A percentile compares a stretch with the other conserved stretches of the same genome.
phyloP scores from a whole-genome alignment of 495 filamentous ascomycete genomes.

The Penicillium lividum region DNA sequence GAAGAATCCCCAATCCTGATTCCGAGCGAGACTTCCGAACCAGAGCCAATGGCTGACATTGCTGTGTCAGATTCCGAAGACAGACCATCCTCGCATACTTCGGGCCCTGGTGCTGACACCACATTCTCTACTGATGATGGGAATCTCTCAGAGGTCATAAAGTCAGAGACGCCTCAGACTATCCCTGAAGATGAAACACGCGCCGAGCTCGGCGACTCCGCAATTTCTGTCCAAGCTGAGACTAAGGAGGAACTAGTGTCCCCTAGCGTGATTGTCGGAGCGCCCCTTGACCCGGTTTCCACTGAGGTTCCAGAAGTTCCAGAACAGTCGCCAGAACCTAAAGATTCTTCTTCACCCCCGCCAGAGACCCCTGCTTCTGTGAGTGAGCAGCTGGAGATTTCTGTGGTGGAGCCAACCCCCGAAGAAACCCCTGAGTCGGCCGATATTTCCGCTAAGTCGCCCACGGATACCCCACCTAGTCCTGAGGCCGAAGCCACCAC shows the following conservation, averaged over 20 bases:
- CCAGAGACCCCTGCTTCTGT: constrained; percentile 20
- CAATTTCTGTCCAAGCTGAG: constrained; percentile 25
- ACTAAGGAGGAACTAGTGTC: constrained; percentile 37
- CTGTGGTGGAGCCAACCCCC: constrained; percentile 12
- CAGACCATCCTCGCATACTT: constrained; percentile 21
- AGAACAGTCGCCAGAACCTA: constrained; percentile 16
- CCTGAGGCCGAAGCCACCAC: constrained; percentile 23
- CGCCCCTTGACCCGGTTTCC: constrained; percentile 36
- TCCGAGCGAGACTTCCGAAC: constrained; percentile 13
- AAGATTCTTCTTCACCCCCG: constrained; percentile 24
- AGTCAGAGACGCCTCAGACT: constrained; percentile 25
- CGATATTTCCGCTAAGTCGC: constrained; percentile 26
- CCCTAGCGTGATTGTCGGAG: constrained; percentile 36
- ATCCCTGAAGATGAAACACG: constrained; percentile 33
- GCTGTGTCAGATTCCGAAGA: constrained; percentile 20
- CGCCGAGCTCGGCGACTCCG: constrained; percentile 25
- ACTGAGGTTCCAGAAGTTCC: constrained; percentile 25
- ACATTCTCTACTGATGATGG: constrained; percentile 13
- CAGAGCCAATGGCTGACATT: constrained; percentile 26
- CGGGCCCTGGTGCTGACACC: constrained; percentile 16
- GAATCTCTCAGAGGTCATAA: constrained; percentile 14
- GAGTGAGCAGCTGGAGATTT: constrained; percentile 20
- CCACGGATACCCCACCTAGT: constrained; percentile 19
- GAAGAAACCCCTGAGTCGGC: constrained; percentile 18
- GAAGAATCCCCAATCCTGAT: constrained; percentile 1